Conservation (phyloP, 441 rosid species). For the Biscutella laevigata region DNA sequence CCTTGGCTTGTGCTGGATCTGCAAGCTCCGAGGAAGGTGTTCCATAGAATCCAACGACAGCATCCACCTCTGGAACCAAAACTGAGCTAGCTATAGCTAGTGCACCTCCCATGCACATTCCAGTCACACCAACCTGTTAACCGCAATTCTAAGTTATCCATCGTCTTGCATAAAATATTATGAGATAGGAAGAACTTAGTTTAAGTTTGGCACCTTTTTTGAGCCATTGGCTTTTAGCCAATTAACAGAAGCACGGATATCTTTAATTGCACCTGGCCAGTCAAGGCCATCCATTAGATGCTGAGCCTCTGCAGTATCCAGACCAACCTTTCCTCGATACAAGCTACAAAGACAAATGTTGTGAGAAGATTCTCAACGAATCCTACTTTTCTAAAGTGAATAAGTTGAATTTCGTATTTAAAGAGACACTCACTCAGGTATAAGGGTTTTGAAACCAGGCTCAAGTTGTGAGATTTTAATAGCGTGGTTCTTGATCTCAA, state of each 20-base stretch:
- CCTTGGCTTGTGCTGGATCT: slow-evolving; percentile 71
- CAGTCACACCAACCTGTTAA: slow-evolving; percentile 83
- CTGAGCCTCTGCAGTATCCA: slow-evolving; percentile 86
- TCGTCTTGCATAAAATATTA: not conserved
- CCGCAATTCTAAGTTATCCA: not conserved
- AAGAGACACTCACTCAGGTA: slow-evolving; percentile 56
- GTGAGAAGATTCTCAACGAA: not conserved
- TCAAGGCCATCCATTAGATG: slow-evolving; percentile 91
- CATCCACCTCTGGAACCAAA: slow-evolving; percentile 76
- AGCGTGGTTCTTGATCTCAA: slow-evolving; percentile 89
- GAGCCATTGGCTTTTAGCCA: slow-evolving; percentile 91
- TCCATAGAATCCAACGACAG: slow-evolving; percentile 86
- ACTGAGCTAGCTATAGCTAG: slow-evolving; percentile 84
- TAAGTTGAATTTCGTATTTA: not conserved
- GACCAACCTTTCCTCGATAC: slow-evolving; percentile 89
- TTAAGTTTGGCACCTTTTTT: slow-evolving; percentile 43
- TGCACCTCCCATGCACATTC: slow-evolving; percentile 96
- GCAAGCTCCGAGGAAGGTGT: slow-evolving; percentile 76
- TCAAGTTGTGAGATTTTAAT: slow-evolving; percentile 64
- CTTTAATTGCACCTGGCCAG: slow-evolving; percentile 92
- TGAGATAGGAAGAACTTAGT: not conserved
- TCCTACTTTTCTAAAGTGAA: not conserved
- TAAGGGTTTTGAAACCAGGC: slow-evolving; percentile 81
- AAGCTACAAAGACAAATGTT: slow-evolving; percentile 32
- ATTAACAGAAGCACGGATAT: slow-evolving; percentile 67